Conservation (phyloP, 2,329 filamentous ascomycete genomes). For the Colletotrichum liriopes region DNA sequence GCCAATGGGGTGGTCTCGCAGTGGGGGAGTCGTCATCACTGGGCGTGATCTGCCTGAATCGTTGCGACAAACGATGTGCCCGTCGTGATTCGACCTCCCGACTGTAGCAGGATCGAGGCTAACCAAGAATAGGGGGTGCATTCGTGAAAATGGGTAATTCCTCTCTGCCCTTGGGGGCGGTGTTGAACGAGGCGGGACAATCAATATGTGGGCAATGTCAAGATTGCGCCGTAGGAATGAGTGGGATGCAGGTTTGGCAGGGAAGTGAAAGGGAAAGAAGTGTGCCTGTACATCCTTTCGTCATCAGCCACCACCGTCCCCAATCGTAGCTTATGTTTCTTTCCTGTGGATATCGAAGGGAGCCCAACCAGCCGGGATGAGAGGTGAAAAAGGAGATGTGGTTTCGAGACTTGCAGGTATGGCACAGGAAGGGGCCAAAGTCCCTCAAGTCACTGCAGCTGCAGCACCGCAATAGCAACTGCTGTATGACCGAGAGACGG, state of each 20-base stretch:
- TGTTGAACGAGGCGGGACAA: not conserved
- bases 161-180: not conserved
- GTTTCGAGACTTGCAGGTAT: constrained; percentile 17
- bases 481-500: constrained; percentile 1
- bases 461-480: constrained; percentile 8
- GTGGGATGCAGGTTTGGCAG: constrained; percentile 9
- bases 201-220: constrained; percentile 2
- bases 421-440: constrained; percentile 23
- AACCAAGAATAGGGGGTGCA: constrained; percentile 13
- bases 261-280: constrained; percentile 7
- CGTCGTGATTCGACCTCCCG: not conserved
- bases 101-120: constrained; percentile 9
- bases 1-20: constrained; percentile 5
- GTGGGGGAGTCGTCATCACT: constrained; percentile 17
- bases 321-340: not conserved
- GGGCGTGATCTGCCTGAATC: constrained; percentile 16
- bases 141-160: constrained; percentile 19
- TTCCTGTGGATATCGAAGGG: constrained; percentile 28
- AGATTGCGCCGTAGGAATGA: constrained; percentile 1
- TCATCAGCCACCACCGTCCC: constrained; percentile 21
- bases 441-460: constrained; percentile 8
- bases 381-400: not conserved
- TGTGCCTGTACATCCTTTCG: constrained; percentile 15
- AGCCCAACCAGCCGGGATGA: constrained; percentile 10
- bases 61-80: not conserved